phyloP scores from a whole-genome alignment of 2,329 filamentous ascomycete species.

The Venturia oleaginea region DNA sequence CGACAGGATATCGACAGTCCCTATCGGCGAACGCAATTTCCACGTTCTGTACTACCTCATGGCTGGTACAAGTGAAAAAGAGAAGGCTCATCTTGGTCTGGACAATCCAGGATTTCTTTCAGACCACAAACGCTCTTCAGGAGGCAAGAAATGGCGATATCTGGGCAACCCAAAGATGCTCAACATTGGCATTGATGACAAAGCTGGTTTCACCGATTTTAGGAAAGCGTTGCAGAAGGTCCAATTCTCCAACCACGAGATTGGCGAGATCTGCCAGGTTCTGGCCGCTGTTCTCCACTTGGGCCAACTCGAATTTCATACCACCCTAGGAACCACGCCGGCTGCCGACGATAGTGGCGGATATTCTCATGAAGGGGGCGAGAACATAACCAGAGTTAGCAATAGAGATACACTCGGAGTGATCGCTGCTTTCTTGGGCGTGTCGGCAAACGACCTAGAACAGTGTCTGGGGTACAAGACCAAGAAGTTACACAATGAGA shows the following conservation, averaged over 20 bases:
- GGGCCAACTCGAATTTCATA: conserved; percentile 90
- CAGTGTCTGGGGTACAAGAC: conserved; percentile 89
- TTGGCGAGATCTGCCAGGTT: conserved; percentile 94
- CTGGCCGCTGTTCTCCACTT: conserved; percentile 93
- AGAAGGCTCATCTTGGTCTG: conserved; percentile 76
- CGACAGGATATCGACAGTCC: conserved; percentile 86
- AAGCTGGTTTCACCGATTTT: conserved; percentile 93
- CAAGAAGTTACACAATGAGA: conserved; percentile 89
- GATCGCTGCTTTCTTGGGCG: conserved; percentile 88
- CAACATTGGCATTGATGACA: conserved; percentile 93
- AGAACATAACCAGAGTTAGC: conserved; percentile 76
- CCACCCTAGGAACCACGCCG: conserved; percentile 66
- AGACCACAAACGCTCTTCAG: conserved; percentile 43
- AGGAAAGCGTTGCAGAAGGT: conserved; percentile 91
- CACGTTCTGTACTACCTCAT: conserved; percentile 93
- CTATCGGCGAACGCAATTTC: conserved; percentile 93
- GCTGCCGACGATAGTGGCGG: conserved; percentile 87
- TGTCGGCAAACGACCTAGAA: conserved; percentile 72
- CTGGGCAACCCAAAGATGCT: conserved; percentile 93
- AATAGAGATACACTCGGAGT: conserved; percentile 85
- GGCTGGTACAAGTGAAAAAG: conserved; percentile 79
- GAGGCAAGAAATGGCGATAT: conserved; percentile 84
- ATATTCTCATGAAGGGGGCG: conserved; percentile 89
- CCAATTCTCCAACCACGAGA: conserved; percentile 86
- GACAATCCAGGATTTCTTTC: conserved; percentile 36